Evolutionary conservation across 2,329 filamentous ascomycete genomes (phyloP).

Genomic region (Penicillium italicum): DNA sequence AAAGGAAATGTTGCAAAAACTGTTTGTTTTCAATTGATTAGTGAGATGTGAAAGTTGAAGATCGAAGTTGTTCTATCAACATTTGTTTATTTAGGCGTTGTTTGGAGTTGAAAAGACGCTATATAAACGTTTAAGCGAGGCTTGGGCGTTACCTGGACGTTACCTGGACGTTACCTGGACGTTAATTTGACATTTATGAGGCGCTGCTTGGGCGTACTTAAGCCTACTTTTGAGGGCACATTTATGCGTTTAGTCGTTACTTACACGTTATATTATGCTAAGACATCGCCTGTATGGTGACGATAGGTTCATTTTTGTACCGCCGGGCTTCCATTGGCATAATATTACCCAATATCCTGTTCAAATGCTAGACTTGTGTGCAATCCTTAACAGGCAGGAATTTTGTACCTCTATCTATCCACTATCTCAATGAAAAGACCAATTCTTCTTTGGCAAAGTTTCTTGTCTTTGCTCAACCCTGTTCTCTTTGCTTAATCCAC

Average conservation of each 20-base stretch:
- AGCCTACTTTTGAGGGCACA: no score
- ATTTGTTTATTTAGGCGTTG: neutral
- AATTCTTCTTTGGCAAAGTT: neutral
- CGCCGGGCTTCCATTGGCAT: neutral
- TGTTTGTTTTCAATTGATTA: slow-evolving; percentile 21
- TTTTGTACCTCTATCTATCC: neutral
- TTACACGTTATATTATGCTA: neutral
- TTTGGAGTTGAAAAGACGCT: neutral
- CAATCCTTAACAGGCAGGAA: neutral
- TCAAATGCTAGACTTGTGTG: neutral
- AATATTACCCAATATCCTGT: neutral
- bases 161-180: neutral
- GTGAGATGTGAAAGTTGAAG: slow-evolving; percentile 11
- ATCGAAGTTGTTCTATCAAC: neutral
- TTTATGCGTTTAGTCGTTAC: neutral
- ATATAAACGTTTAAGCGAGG: no score
- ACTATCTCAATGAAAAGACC: neutral
- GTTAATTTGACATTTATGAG: no score
- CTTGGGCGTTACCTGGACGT: neutral
- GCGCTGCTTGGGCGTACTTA: neutral
- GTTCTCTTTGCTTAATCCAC: neutral
- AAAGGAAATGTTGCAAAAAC: slow-evolving; percentile 13
- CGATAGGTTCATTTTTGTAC: neutral
- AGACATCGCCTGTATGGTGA: neutral
- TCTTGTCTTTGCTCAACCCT: no score